Percentiles rank a stretch among this genome's conserved stretches.
Conservation (phyloP, 768 basidiomycete species). For the Leccinum subtestaceum region DNA sequence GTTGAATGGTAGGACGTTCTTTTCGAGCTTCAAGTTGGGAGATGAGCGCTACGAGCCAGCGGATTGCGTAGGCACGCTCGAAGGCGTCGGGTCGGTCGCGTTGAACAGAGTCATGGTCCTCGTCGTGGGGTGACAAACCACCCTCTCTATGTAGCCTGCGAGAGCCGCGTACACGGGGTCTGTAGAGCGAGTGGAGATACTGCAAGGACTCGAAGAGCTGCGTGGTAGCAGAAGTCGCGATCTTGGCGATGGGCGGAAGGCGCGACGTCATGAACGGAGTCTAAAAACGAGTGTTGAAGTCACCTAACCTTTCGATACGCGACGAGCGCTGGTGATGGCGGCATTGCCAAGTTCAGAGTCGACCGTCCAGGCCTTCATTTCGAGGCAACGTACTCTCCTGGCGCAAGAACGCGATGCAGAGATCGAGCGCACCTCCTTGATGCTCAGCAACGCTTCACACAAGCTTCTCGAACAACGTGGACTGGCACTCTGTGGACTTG, state of each 20-base stretch:
- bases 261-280: constrained; percentile 7
- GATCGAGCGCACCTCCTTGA: constrained; percentile 70
- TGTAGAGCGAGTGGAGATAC: constrained; percentile 56
- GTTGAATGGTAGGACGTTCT: background rate
- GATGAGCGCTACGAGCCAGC: constrained; percentile 55
- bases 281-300: background rate
- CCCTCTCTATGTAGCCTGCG: constrained; percentile 34
- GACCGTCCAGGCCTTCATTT: constrained; percentile 55
- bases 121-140: background rate
- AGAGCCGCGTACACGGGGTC: constrained; percentile 60
- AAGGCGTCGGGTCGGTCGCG: constrained; percentile 54
- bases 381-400: constrained; percentile 65
- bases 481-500: constrained; percentile 71
- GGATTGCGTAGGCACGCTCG: constrained; percentile 57
- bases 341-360: constrained; percentile 19
- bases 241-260: constrained; percentile 51
- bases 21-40: constrained; percentile 31
- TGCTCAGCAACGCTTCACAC: constrained; percentile 79
- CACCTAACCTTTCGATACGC: background rate
- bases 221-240: constrained; percentile 34
- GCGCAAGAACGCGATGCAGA: constrained; percentile 79
- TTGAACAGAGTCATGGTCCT: constrained; percentile 20
- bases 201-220: constrained; percentile 44
- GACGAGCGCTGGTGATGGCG: constrained; percentile 9
- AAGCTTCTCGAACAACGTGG: constrained; percentile 88